Percentiles rank a stretch among this genome's conserved stretches.
These are phyloP conservation scores for Clitopilus passeckerianus DNA, from an alignment of 768 basidiomycete species.

Conservation along the genomic window DNA sequence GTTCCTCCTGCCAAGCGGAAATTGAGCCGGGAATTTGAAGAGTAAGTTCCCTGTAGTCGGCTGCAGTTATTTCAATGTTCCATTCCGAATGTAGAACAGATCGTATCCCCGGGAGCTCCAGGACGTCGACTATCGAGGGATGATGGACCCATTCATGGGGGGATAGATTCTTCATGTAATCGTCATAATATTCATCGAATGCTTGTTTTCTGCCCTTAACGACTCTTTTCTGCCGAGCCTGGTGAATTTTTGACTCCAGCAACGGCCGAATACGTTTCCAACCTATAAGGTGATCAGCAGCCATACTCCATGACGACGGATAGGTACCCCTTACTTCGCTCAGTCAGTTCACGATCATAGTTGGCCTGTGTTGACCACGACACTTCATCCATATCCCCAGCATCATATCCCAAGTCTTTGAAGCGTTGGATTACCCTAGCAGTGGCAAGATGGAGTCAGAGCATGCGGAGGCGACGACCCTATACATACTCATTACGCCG, in stretches of 20 bases:
- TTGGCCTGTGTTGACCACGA: not conserved
- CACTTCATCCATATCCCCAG: conserved; percentile 7
- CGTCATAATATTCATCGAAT: conserved; percentile 1
- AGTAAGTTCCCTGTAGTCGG: not conserved
- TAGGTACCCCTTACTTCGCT: conserved; percentile 15
- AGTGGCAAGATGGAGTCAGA: too few relatives aligned
- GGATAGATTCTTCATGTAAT: conserved; percentile 10
- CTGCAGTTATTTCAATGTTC: not conserved
- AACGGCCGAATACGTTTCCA: conserved; percentile 16
- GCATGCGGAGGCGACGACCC: too few relatives aligned
- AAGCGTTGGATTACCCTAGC: conserved; percentile 13
- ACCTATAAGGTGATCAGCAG: conserved; percentile 7
- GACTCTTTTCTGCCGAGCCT: conserved; percentile 6
- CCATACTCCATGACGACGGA: not conserved
- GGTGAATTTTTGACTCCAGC: conserved; percentile 11
- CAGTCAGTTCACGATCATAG: conserved; percentile 15
- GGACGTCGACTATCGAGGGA: not conserved
- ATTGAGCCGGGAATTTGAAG: not conserved
- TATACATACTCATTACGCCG: too few relatives aligned
- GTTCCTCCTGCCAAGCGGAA: not conserved
- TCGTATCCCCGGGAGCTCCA: not conserved
- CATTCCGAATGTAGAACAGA: not conserved
- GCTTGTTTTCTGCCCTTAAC: conserved; percentile 1
- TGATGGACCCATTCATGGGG: conserved; percentile 4
- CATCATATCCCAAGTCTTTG: conserved; percentile 12